A percentile compares a stretch with the other conserved stretches of the same genome.
Evolutionary conservation across 2,329 filamentous ascomycete species (phyloP).

Genomic region (Alternaria gaisen): DNA sequence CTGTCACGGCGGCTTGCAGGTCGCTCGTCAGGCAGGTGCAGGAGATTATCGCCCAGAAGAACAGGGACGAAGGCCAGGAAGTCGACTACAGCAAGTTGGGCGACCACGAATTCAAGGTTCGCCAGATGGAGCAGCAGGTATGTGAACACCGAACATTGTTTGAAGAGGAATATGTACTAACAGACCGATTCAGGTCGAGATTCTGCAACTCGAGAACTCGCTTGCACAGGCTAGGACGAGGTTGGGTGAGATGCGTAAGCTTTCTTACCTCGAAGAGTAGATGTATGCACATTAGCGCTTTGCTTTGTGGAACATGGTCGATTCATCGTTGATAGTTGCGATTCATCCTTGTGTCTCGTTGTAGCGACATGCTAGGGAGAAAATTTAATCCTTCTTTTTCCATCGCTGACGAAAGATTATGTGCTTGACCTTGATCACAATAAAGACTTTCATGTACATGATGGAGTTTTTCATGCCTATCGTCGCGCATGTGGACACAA

Average conservation of each 20-base stretch:
- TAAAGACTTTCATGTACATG: neutral
- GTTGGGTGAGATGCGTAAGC: conserved; percentile 97
- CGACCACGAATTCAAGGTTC: conserved; percentile 96
- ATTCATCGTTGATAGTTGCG: neutral
- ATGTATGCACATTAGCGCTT: neutral
- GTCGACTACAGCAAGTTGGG: conserved; percentile 90
- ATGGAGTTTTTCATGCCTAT: neutral
- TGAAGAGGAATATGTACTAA: conserved; percentile 22
- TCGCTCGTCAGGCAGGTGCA: conserved; percentile 92
- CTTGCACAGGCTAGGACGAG: conserved; percentile 80
- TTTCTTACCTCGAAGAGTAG: conserved; percentile 73
- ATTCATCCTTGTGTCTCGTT: neutral
- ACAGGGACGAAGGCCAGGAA: conserved; percentile 77
- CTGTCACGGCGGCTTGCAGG: conserved; percentile 88
- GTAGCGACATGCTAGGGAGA: neutral
- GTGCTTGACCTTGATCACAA: neutral
- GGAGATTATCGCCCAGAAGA: conserved; percentile 87
- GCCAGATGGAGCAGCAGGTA: conserved; percentile 99
- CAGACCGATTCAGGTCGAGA: conserved; percentile 76
- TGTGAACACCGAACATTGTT: conserved; percentile 44
- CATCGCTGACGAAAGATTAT: neutral
- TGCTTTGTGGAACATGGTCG: conserved; percentile 2
- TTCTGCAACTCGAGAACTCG: conserved; percentile 90
- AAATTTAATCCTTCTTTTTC: neutral
- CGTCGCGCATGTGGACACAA: neutral